These are phyloP conservation scores for Diaporthe eres DNA, from an alignment of 2,329 filamentous ascomycete genomes.

Conservation along the genomic window DNA sequence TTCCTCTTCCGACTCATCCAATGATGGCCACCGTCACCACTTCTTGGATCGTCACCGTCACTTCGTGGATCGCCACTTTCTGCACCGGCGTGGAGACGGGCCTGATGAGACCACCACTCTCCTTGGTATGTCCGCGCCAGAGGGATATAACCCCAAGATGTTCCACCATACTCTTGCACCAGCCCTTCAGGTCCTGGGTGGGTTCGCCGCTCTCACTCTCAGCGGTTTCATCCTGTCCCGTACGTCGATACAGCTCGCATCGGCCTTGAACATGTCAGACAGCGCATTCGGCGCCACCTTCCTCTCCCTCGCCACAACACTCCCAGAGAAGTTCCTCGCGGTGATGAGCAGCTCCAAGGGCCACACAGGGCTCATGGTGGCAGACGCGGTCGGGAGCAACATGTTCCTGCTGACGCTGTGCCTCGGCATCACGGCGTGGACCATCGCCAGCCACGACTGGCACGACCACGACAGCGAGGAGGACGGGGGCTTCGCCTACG, in stretches of 20 bases:
- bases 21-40: not conserved
- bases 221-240: constrained; percentile 42
- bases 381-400: constrained; percentile 67
- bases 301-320: constrained; percentile 58
- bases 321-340: constrained; percentile 67
- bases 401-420: constrained; percentile 68
- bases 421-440: constrained; percentile 52
- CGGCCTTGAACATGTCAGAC: constrained; percentile 42
- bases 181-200: constrained; percentile 33
- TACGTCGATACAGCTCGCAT: constrained; percentile 40
- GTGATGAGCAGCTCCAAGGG: constrained; percentile 62
- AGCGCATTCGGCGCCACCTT: constrained; percentile 42
- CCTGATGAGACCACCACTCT: constrained; percentile 38
- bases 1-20: constrained; percentile 56
- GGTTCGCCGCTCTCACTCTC: constrained; percentile 61
- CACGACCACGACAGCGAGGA: constrained; percentile 39
- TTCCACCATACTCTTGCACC: constrained; percentile 37
- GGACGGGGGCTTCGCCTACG: constrained; percentile 32
- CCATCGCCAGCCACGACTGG: constrained; percentile 38
- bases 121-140: constrained; percentile 18
- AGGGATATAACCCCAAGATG: constrained; percentile 3
- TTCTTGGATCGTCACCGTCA: constrained; percentile 21
- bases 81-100: not conserved
- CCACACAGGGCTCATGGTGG: constrained; percentile 64
- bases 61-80: constrained; percentile 14